Percentiles rank a stretch among this genome's conserved stretches.
phyloP scores from a whole-genome alignment of 1,284 basidiomycete genomes.

The Moniliophthora roreri region DNA sequence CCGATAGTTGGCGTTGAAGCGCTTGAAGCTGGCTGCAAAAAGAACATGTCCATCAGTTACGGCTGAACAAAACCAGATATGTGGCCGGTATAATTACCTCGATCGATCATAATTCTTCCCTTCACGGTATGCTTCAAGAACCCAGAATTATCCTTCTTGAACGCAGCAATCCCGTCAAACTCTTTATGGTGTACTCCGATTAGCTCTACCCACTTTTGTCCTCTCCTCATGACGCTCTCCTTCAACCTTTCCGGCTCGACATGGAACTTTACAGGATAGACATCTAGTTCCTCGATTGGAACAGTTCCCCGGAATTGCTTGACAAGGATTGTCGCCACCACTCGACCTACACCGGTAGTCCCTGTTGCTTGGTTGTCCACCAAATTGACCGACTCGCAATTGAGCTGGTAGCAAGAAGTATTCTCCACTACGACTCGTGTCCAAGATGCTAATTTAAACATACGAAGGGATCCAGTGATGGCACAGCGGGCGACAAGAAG shows the following conservation, averaged over 20 bases:
- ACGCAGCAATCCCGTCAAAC: conserved; percentile 49
- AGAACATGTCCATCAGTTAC: no score
- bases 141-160: conserved; percentile 32
- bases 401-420: conserved; percentile 36
- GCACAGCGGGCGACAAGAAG: conserved; percentile 49
- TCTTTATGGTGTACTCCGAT: conserved; percentile 55
- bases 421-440: conserved; percentile 32
- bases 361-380: conserved; percentile 36
- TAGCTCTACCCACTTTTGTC: conserved; percentile 50
- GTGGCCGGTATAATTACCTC: no score
- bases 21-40: conserved; percentile 41
- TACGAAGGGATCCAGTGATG: conserved; percentile 50
- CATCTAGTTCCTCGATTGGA: conserved; percentile 47
- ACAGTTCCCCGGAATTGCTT: conserved; percentile 44
- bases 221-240: conserved; percentile 40
- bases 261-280: conserved; percentile 52
- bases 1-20: conserved; percentile 46
- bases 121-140: conserved; percentile 31
- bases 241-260: conserved; percentile 35
- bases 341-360: conserved; percentile 35
- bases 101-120: conserved; percentile 56
- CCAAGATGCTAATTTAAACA: conserved; percentile 41
- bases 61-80: no score
- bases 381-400: conserved; percentile 47
- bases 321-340: conserved; percentile 40